These are phyloP conservation scores for Calonectria crousiana DNA, from an alignment of 2,329 filamentous ascomycete genomes.

Conservation along the genomic window DNA sequence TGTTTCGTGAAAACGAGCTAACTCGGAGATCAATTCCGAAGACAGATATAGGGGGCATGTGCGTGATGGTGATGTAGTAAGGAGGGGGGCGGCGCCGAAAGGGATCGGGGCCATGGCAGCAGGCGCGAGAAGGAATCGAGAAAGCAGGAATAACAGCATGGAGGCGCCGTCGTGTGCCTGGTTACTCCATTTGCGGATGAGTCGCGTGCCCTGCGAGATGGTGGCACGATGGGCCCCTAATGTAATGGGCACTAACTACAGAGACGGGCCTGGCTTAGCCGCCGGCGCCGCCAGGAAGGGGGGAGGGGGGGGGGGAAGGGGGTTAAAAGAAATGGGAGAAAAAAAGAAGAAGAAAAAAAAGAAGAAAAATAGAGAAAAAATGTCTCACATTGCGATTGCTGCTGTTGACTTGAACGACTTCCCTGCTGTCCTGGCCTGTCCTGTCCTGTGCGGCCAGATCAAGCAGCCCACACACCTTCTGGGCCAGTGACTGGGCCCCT, in stretches of 20 bases:
- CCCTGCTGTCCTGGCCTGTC: too few species aligned
- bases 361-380: neutral
- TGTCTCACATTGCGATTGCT: neutral
- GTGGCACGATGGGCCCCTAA: neutral
- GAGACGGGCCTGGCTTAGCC: neutral
- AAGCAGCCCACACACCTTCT: neutral
- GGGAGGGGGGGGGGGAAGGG: too few species aligned
- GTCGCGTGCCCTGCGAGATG: neutral
- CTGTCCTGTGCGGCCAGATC: too few species aligned
- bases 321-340: too few species aligned
- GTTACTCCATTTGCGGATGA: neutral
- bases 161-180: neutral
- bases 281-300: neutral
- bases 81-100: neutral
- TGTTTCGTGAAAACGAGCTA: constrained; percentile 9
- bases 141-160: neutral
- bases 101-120: neutral
- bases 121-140: neutral
- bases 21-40: neutral
- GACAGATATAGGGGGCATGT: neutral
- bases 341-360: neutral
- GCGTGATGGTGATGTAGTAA: neutral
- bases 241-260: neutral
- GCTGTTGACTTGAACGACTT: neutral
- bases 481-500: neutral